Evolutionary conservation across 83 land plant species (phyloP).

Genomic region (Isoetes engelmannii): DNA sequence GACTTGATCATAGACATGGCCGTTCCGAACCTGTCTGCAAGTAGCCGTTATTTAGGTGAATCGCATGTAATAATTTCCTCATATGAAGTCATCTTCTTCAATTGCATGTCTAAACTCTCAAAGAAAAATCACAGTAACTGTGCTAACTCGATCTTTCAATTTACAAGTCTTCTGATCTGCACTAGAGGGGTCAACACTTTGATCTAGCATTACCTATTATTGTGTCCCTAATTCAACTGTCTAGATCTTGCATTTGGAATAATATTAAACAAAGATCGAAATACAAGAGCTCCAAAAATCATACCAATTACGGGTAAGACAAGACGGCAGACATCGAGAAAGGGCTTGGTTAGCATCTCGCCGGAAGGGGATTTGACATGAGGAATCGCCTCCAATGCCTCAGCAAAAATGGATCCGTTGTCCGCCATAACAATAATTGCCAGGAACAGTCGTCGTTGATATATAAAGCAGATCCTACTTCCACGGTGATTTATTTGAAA

Average conservation of each 20-base stretch:
- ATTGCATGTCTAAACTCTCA: no score
- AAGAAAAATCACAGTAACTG: no score
- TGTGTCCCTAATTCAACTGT: no score
- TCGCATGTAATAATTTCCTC: background rate
- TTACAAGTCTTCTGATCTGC: no score
- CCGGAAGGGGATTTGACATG: slow-evolving; percentile 67
- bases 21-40: slow-evolving; percentile 84
- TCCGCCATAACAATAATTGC: background rate
- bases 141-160: no score
- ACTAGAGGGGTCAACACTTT: no score
- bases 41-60: background rate
- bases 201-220: no score
- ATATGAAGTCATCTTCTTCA: no score
- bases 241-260: no score
- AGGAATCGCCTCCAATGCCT: slow-evolving; percentile 63
- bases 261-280: background rate
- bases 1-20: slow-evolving; percentile 82
- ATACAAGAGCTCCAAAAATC: background rate
- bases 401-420: slow-evolving; percentile 18
- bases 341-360: slow-evolving; percentile 80
- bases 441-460: no score
- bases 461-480: no score
- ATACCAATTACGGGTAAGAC: slow-evolving; percentile 86
- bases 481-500: no score
- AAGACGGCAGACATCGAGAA: slow-evolving; percentile 79